These are phyloP conservation scores for Sporormia fimetaria DNA, from an alignment of 495 filamentous ascomycete species.

Conservation along the genomic window DNA sequence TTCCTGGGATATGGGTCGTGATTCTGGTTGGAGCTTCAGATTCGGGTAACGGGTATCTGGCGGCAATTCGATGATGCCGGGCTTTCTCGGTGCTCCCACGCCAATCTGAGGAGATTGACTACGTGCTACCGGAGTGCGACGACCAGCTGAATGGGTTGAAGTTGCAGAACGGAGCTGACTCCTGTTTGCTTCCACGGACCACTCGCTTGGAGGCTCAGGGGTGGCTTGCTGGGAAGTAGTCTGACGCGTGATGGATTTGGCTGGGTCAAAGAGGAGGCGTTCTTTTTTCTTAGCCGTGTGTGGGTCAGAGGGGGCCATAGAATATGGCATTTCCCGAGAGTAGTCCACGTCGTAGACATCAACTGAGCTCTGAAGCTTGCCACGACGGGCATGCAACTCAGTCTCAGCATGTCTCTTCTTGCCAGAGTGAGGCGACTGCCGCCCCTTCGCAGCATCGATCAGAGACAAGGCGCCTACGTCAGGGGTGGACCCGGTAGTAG, in stretches of 20 bases:
- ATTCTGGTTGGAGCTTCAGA: slow-evolving; percentile 24
- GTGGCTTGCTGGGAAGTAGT: slow-evolving; percentile 4
- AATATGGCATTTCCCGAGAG: slow-evolving; percentile 11
- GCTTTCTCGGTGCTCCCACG: too few relatives aligned
- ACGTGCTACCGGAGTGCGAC: too few relatives aligned
- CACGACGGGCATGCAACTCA: slow-evolving; percentile 17
- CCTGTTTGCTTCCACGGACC: slow-evolving; percentile 20
- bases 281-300: slow-evolving; percentile 4
- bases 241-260: slow-evolving; percentile 3
- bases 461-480: slow-evolving; percentile 15
- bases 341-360: slow-evolving; percentile 18
- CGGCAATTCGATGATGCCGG: slow-evolving; percentile 19
- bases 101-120: too few relatives aligned
- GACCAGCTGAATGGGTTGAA: background rate
- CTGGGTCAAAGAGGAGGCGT: slow-evolving; percentile 9
- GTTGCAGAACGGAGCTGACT: slow-evolving; percentile 11
- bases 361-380: slow-evolving; percentile 10
- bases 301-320: slow-evolving; percentile 7
- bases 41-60: slow-evolving; percentile 16
- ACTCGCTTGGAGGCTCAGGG: slow-evolving; percentile 21
- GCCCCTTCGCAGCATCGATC: slow-evolving; percentile 8
- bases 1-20: slow-evolving; percentile 23
- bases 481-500: slow-evolving; percentile 12
- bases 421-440: slow-evolving; percentile 11
- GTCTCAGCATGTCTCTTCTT: slow-evolving; percentile 21